phyloP scores from a whole-genome alignment of 345 rosid genomes.

The Boechera stricta region DNA sequence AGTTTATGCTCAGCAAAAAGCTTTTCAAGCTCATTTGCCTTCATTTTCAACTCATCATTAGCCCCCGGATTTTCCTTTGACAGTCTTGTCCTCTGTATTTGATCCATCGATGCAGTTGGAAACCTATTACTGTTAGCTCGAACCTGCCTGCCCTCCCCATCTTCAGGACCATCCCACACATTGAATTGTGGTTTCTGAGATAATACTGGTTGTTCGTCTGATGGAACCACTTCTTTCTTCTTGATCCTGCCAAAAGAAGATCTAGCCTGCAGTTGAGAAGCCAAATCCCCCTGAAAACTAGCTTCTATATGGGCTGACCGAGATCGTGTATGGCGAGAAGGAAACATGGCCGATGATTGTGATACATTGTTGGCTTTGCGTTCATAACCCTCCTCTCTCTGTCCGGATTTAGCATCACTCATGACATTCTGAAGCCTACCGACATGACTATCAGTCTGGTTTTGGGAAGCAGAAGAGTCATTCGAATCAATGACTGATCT shows the following conservation, averaged over 20 bases:
- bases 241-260: conserved; percentile 43
- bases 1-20: conserved; percentile 84
- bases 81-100: conserved; percentile 66
- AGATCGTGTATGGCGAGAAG: conserved; percentile 59
- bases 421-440: conserved; percentile 39
- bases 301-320: conserved; percentile 60
- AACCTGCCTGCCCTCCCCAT: conserved; percentile 51
- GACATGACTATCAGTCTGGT: conserved; percentile 32
- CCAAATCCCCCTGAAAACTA: conserved; percentile 11
- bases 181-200: conserved; percentile 54
- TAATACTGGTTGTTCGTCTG: conserved; percentile 46
- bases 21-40: conserved; percentile 87
- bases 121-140: conserved; percentile 42
- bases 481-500: conserved; percentile 24
- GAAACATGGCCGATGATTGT: conserved; percentile 43
- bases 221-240: conserved; percentile 48
- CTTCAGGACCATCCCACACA: conserved; percentile 53
- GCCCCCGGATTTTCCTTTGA: conserved; percentile 68
- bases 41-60: conserved; percentile 72
- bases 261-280: conserved; percentile 27
- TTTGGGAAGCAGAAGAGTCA: conserved; percentile 26
- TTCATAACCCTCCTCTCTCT: conserved; percentile 57
- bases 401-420: conserved; percentile 49
- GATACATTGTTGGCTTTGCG: conserved; percentile 38
- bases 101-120: conserved; percentile 50